Evolutionary conservation across 176 grass and related monocot species (phyloP).

Genomic region (Hordeum vulgare): DNA sequence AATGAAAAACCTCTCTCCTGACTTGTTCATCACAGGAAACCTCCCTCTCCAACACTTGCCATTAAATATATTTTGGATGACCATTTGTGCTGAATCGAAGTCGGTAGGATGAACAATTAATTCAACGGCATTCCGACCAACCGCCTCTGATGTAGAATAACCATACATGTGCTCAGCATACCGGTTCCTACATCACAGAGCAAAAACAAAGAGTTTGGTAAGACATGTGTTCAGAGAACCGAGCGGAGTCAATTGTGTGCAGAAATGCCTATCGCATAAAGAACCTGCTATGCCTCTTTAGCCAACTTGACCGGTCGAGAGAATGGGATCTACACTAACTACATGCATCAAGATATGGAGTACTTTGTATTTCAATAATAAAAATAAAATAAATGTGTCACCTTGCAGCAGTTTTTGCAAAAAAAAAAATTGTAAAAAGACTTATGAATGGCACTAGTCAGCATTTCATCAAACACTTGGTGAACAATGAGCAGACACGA

Average conservation of each 20-base stretch:
- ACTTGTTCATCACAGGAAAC: slow-evolving; percentile 65
- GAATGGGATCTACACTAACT: background rate
- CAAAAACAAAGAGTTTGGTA: background rate
- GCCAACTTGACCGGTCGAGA: background rate
- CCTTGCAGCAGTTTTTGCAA: no score
- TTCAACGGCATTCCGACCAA: slow-evolving; percentile 50
- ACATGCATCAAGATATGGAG: background rate
- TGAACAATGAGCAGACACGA: background rate
- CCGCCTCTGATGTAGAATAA: slow-evolving; percentile 62
- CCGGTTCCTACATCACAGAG: slow-evolving; percentile 41
- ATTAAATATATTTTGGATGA: slow-evolving; percentile 51
- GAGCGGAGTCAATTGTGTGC: background rate
- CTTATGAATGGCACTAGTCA: background rate
- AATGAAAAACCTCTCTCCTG: slow-evolving; percentile 54
- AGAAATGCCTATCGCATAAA: background rate
- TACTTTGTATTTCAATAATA: background rate
- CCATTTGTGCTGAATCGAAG: slow-evolving; percentile 27
- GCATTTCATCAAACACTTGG: background rate
- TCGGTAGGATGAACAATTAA: slow-evolving; percentile 56
- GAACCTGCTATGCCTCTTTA: background rate
- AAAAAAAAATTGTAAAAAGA: background rate
- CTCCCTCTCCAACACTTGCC: slow-evolving; percentile 78
- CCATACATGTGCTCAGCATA: slow-evolving; percentile 73
- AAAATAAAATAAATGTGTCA: no score
- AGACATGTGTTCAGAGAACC: background rate